Conservation (phyloP, 306 rosid species). For the Senna tora region DNA sequence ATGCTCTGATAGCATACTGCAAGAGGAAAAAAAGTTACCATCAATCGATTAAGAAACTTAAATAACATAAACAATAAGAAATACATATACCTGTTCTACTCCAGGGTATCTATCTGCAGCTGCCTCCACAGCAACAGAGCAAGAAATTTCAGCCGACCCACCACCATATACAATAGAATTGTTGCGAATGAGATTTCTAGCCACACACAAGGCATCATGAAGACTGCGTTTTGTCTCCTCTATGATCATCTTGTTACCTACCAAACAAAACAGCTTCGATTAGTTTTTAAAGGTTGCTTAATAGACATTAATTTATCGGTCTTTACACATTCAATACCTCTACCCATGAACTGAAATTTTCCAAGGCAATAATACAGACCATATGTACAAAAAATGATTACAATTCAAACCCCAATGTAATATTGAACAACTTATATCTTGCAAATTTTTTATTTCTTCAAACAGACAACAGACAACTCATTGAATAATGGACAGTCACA, state of each 20-base stretch:
- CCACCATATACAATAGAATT: constrained; percentile 98
- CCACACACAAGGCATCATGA: constrained; percentile 95
- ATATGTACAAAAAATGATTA: not conserved
- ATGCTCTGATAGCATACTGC: constrained; percentile 98
- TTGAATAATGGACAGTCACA: not conserved
- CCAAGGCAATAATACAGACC: not conserved
- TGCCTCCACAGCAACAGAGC: constrained; percentile 88
- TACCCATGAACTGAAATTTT: not conserved
- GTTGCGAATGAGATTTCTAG: constrained; percentile 97
- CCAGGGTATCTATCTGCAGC: constrained; percentile 93
- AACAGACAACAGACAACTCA: not conserved
- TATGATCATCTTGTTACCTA: constrained; percentile 96
- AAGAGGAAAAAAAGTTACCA: constrained; percentile 8
- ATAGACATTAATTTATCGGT: not conserved
- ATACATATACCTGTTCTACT: constrained; percentile 80
- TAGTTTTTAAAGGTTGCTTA: constrained; percentile 31
- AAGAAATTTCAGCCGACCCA: constrained; percentile 91
- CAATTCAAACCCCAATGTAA: not conserved
- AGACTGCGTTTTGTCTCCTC: constrained; percentile 99
- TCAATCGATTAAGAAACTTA: constrained; percentile 2
- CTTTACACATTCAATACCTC: not conserved
- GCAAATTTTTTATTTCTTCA: not conserved
- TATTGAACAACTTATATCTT: not conserved
- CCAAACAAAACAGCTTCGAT: constrained; percentile 32
- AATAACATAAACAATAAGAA: not conserved